Conservation (phyloP, 495 filamentous ascomycete species). For the Rusavskia elegans region DNA sequence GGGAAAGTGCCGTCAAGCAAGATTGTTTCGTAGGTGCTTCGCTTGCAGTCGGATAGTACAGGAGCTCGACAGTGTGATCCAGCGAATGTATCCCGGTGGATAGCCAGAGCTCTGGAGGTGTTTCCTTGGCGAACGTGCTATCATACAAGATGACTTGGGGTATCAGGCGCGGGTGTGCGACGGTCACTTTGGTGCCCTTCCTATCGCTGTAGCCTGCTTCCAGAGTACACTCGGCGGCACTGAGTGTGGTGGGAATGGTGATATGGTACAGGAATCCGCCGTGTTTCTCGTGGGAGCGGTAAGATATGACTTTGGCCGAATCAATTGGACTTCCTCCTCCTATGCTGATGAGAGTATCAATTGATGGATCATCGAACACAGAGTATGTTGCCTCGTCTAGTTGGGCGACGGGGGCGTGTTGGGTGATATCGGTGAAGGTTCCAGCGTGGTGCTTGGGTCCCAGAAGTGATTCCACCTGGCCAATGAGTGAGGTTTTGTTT, state of each 20-base stretch:
- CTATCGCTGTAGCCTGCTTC: slow-evolving; percentile 25
- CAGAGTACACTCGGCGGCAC: slow-evolving; percentile 30
- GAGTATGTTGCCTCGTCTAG: slow-evolving; percentile 26
- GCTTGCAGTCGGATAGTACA: slow-evolving; percentile 31
- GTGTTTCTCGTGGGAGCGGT: slow-evolving; percentile 23
- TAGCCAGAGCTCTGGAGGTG: slow-evolving; percentile 25
- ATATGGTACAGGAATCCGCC: slow-evolving; percentile 28
- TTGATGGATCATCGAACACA: slow-evolving; percentile 20
- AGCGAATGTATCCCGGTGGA: slow-evolving; percentile 29
- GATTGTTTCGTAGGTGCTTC: slow-evolving; percentile 28
- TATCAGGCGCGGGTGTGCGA: slow-evolving; percentile 20
- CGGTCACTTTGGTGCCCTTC: slow-evolving; percentile 25
- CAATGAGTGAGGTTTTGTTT: slow-evolving; percentile 26
- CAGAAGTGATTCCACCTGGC: slow-evolving; percentile 27
- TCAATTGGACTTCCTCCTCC: slow-evolving; percentile 35
- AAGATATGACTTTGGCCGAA: slow-evolving; percentile 28
- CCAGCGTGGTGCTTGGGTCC: slow-evolving; percentile 23
- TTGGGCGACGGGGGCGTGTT: slow-evolving; percentile 30
- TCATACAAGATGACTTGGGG: slow-evolving; percentile 29
- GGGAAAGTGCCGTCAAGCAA: slow-evolving; percentile 19
- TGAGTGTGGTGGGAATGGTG: slow-evolving; percentile 32
- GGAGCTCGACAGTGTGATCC: slow-evolving; percentile 32
- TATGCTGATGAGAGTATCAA: slow-evolving; percentile 32
- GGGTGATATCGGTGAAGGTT: slow-evolving; percentile 27
- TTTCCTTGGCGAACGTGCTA: slow-evolving; percentile 23